phyloP scores from a whole-genome alignment of 2,329 filamentous ascomycete genomes.

The Aspergillus quadricinctus region DNA sequence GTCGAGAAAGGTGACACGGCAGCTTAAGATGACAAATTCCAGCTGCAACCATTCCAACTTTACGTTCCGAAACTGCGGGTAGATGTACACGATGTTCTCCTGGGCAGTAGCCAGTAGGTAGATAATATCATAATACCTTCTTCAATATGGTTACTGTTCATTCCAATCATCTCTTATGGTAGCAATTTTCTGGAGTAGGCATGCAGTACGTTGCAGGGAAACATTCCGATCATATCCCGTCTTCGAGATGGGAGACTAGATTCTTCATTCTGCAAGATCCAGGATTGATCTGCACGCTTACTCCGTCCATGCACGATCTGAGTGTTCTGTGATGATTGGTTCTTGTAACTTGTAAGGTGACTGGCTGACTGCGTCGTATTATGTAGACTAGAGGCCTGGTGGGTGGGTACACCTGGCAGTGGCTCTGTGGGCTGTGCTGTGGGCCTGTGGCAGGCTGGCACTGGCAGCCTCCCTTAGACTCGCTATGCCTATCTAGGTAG shows the following conservation, averaged over 20 bases:
- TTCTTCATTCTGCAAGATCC: slow-evolving; percentile 5
- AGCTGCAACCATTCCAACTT: neutral
- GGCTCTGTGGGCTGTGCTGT: no score
- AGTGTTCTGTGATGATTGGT: neutral
- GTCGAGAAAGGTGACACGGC: slow-evolving; percentile 1
- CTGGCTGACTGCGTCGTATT: neutral
- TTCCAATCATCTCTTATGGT: neutral
- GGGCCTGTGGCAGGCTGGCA: no score
- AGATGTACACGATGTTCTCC: neutral
- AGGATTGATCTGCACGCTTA: slow-evolving; percentile 6
- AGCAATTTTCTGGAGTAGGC: slow-evolving; percentile 2
- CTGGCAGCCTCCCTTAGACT: no score
- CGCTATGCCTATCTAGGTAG: no score
- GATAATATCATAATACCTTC: neutral
- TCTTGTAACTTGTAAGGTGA: neutral
- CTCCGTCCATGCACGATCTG: slow-evolving; percentile 6
- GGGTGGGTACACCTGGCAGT: neutral
- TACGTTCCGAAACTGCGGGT: neutral
- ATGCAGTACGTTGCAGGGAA: neutral
- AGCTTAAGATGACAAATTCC: slow-evolving; percentile 8
- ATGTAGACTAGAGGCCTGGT: neutral
- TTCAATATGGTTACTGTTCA: neutral
- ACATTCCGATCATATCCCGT: neutral
- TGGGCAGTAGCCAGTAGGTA: neutral
- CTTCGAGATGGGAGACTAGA: neutral